phyloP scores from a whole-genome alignment of 768 basidiomycete genomes.

The Fomitopsis pulvina region DNA sequence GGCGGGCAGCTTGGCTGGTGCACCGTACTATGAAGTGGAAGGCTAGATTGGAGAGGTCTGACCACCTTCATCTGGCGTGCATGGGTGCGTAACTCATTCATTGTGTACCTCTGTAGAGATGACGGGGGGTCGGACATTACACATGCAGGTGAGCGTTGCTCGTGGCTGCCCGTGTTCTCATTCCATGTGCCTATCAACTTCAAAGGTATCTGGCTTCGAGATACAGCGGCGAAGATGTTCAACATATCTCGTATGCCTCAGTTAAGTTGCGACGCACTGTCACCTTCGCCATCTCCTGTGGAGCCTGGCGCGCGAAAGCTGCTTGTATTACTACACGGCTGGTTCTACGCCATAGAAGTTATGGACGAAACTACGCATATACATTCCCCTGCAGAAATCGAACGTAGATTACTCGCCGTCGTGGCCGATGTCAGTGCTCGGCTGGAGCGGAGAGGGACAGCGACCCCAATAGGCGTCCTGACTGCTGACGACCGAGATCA shows the following conservation, averaged over 20 bases:
- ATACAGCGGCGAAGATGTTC: constrained; percentile 57
- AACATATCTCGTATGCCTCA: constrained; percentile 74
- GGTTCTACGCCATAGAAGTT: constrained; percentile 73
- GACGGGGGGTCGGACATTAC: constrained; percentile 66
- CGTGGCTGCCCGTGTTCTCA: background rate
- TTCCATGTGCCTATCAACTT: background rate
- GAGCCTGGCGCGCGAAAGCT: constrained; percentile 50
- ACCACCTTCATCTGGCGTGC: background rate
- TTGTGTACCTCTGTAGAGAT: constrained; percentile 38
- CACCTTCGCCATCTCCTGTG: constrained; percentile 36
- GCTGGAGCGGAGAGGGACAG: constrained; percentile 43
- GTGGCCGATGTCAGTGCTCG: constrained; percentile 54
- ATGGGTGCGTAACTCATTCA: background rate
- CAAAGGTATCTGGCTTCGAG: constrained; percentile 53
- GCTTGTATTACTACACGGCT: constrained; percentile 67
- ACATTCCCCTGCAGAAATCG: constrained; percentile 35
- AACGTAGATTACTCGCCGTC: constrained; percentile 36
- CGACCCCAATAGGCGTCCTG: constrained; percentile 61
- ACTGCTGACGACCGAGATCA: constrained; percentile 76
- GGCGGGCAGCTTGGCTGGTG: constrained; percentile 77
- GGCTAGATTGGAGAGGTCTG: constrained; percentile 55
- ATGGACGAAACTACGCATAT: constrained; percentile 33
- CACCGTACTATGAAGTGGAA: constrained; percentile 71
- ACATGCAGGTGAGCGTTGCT: constrained; percentile 48
- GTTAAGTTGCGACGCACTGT: constrained; percentile 55